Percentiles rank a stretch among this genome's conserved stretches.
Evolutionary conservation across 768 basidiomycete genomes (phyloP).

Genomic region (Chalciporus sphaerocephalus): DNA sequence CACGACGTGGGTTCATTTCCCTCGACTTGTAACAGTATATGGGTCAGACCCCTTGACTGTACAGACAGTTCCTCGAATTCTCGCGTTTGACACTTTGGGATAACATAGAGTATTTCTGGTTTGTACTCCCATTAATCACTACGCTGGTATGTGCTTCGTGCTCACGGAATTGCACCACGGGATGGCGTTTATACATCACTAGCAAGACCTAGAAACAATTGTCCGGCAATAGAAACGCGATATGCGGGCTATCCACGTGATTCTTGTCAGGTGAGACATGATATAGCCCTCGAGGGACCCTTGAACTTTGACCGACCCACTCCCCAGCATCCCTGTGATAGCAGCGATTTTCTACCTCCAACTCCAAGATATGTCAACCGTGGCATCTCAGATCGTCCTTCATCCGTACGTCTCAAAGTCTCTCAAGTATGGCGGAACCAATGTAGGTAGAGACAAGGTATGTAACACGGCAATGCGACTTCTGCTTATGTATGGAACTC

Average conservation of each 20-base stretch:
- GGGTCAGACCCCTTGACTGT: too few relatives aligned
- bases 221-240: conserved; percentile 1
- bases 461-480: conserved; percentile 1
- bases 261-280: conserved; percentile 14
- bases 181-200: too few relatives aligned
- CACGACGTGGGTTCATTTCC: not conserved
- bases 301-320: not conserved
- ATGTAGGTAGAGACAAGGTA: conserved; percentile 89
- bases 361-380: conserved; percentile 26
- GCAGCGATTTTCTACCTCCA: conserved; percentile 4
- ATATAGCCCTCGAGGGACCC: not conserved
- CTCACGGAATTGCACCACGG: too few relatives aligned
- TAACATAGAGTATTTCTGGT: too few relatives aligned
- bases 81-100: too few relatives aligned
- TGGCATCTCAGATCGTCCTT: conserved; percentile 75
- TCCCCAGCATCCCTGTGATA: conserved; percentile 13
- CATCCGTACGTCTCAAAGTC: conserved; percentile 77
- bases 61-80: too few relatives aligned
- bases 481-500: not conserved
- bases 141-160: too few relatives aligned
- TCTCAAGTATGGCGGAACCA: conserved; percentile 76
- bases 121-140: too few relatives aligned
- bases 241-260: conserved; percentile 27
- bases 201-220: not conserved
- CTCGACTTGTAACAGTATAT: too few relatives aligned